Base-by-base conservation (phyloP, 495 filamentous ascomycete species). In the Aspergillus olivimuriae region DNA sequence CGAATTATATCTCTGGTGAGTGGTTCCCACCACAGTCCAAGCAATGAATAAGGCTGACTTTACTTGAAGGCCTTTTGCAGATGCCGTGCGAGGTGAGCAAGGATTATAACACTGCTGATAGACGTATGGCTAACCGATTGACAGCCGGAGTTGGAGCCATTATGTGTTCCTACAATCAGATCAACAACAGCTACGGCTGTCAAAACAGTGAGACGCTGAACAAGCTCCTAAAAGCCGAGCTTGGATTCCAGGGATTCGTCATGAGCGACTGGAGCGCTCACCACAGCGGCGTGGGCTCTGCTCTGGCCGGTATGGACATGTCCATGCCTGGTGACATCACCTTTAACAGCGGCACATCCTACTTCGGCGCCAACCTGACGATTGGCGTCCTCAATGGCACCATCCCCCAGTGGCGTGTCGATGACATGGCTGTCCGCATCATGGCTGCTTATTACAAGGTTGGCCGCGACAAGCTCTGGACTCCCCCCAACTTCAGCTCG, bases 121-220 rank as follows among this genome's bases (percentile, higher is more conserved):
- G n/a, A 8, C 17, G 31, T 16, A 16, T 33, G 19, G 35, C 35
- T 39, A 39, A 39, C 22, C 35, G 4, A 20, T 11, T 39, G 16
- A 33, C 19, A 39, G 82, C 83, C 30, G 87, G 87, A 30, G 87
- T 89, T 5, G 89, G 87, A 19, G 77, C 86, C 11, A 57, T 95
- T 50, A 96, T 98, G 92, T 96, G 91, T 69, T 87, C 84, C 10
- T 97, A 97, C 74, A 83, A 92, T 43, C 87, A 92, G 60, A 68
- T 82, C 59, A 86, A 86, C 68, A 84, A 85, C 70, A 81, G 74
- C 66, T 81, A 83, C 44, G 72, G 61, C 37, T 87, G 78, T 61
- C 72, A 77, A 38, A 84, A 83, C 69, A 88, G 83, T 30, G 80
- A 89, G 58, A 71, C 73, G 3, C 53, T 89, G 39, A 95, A 95